Conservation (phyloP, 2,329 filamentous ascomycete species). For the Anisogramma anomala region DNA sequence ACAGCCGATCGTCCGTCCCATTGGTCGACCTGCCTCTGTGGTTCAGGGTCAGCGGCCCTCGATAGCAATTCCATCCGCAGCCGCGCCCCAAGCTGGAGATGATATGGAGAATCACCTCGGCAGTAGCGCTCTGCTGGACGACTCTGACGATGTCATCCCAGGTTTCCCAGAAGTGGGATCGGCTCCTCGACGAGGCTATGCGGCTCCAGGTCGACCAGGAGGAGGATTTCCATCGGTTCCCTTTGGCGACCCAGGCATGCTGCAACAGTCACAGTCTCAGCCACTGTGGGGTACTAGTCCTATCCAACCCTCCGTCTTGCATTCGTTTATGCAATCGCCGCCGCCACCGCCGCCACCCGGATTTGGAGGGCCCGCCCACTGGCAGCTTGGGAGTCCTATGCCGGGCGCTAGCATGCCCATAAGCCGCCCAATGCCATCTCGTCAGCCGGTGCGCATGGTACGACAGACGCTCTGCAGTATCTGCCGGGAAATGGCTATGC, state of each 20-base stretch:
- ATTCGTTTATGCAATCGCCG: constrained; percentile 20
- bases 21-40: constrained; percentile 73
- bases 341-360: constrained; percentile 36
- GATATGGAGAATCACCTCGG: constrained; percentile 70
- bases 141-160: constrained; percentile 45
- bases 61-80: constrained; percentile 17
- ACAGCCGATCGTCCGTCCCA: constrained; percentile 72
- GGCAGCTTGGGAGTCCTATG: constrained; percentile 19
- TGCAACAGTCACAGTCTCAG: constrained; percentile 1
- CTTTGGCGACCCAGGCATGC: constrained; percentile 16
- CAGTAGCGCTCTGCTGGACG: constrained; percentile 77
- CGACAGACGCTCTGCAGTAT: constrained; percentile 66
- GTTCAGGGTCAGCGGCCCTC: constrained; percentile 37
- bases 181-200: constrained; percentile 32
- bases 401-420: constrained; percentile 23
- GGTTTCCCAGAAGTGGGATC: constrained; percentile 11
- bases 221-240: constrained; percentile 29
- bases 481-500: constrained; percentile 48
- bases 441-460: constrained; percentile 56
- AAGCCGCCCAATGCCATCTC: constrained; percentile 21
- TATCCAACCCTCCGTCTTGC: constrained; percentile 16
- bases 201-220: constrained; percentile 37
- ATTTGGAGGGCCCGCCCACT: constrained; percentile 28
- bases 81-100: constrained; percentile 48
- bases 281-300: constrained; percentile 16